A percentile compares a stretch with the other conserved stretches of the same genome.
phyloP scores from a whole-genome alignment of 2,329 filamentous ascomycete genomes.

The Aspergillus japonicus region DNA sequence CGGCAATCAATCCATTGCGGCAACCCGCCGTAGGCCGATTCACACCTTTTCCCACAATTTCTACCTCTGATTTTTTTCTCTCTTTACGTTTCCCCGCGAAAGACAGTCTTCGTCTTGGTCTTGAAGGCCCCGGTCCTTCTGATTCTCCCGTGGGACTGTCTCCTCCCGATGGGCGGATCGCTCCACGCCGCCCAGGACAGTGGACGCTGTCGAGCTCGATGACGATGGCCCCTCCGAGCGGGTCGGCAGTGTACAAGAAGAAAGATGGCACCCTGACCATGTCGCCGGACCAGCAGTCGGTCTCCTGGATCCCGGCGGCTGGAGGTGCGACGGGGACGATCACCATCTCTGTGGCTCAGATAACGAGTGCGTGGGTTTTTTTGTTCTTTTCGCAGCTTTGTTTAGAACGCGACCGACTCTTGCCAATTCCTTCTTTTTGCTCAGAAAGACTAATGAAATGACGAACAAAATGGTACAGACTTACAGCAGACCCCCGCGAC shows the following conservation, averaged over 20 bases:
- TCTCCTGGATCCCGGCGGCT: conserved; percentile 77
- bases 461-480: conserved; percentile 53
- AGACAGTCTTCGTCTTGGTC: conserved; percentile 2
- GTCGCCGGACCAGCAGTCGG: conserved; percentile 67
- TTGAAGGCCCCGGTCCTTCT: conserved; percentile 24
- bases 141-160: conserved; percentile 17
- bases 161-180: conserved; percentile 37
- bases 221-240: conserved; percentile 54
- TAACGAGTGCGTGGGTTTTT: conserved; percentile 66
- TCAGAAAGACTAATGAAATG: too few relatives aligned
- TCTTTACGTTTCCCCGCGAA: neutral
- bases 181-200: conserved; percentile 35
- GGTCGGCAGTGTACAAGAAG: conserved; percentile 84
- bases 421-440: too few relatives aligned
- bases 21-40: neutral
- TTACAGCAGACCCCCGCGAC: conserved; percentile 90
- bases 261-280: conserved; percentile 84
- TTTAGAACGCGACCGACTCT: too few relatives aligned
- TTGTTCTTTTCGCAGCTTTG: neutral
- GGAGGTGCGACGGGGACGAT: conserved; percentile 63
- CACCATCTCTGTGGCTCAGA: conserved; percentile 69
- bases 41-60: neutral
- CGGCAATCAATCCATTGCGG: neutral
- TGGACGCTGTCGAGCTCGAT: conserved; percentile 38
- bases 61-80: neutral